Percentiles rank a stretch among this genome's conserved stretches.
Conservation (phyloP, 78 protist genomes). For the Dictyostelium brefeldianum region DNA sequence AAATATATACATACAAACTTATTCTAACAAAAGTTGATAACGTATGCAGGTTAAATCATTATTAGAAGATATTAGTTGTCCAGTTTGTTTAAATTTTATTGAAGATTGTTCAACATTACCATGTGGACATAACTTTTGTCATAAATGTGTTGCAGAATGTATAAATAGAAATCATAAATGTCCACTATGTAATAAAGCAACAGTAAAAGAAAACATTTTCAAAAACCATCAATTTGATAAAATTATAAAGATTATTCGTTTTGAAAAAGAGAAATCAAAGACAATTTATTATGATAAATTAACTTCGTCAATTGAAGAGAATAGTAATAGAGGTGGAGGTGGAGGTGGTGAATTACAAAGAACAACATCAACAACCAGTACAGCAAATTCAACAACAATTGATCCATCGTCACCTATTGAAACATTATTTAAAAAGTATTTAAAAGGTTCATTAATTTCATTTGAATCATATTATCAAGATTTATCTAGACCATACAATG, state of each 20-base stretch:
- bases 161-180: slow-evolving; percentile 81
- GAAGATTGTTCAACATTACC: slow-evolving; percentile 33
- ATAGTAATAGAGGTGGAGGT: not conserved
- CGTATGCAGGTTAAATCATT: slow-evolving; percentile 55
- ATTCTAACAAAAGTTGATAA: too few species aligned
- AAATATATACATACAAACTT: too few species aligned
- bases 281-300: slow-evolving; percentile 34
- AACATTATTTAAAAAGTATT: slow-evolving; percentile 62
- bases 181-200: slow-evolving; percentile 54
- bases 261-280: slow-evolving; percentile 54
- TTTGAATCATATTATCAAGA: slow-evolving; percentile 56
- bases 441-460: slow-evolving; percentile 47
- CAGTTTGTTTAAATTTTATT: slow-evolving; percentile 72
- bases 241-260: slow-evolving; percentile 36
- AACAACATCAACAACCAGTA: not conserved
- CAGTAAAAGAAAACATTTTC: slow-evolving; percentile 38
- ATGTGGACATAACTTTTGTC: slow-evolving; percentile 83
- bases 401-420: slow-evolving; percentile 34
- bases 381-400: not conserved
- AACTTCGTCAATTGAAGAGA: not conserved
- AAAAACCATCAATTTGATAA: slow-evolving; percentile 73
- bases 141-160: slow-evolving; percentile 67
- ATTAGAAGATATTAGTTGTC: slow-evolving; percentile 66
- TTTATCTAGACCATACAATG: slow-evolving; percentile 12
- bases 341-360: not conserved